These are phyloP conservation scores for Talaromyces albobiverticillius DNA, from an alignment of 2,329 filamentous ascomycete species.

Conservation along the genomic window DNA sequence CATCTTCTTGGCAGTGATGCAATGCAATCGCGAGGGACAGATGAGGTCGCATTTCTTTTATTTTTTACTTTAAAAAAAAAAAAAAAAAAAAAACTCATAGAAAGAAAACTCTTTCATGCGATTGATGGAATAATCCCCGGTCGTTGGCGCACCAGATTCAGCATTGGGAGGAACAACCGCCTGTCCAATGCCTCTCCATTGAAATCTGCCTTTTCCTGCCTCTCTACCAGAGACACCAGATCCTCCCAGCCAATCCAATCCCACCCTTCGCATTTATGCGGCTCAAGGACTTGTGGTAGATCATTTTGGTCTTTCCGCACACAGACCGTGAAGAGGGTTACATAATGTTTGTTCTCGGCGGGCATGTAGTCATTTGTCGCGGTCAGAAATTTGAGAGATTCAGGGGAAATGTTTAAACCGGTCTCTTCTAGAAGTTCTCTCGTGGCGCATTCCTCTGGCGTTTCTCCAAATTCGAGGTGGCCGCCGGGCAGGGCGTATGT, in stretches of 20 bases:
- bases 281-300: slow-evolving; percentile 55
- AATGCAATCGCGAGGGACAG: too few relatives aligned
- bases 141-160: slow-evolving; percentile 45
- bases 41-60: too few relatives aligned
- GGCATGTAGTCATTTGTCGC: slow-evolving; percentile 67
- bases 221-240: slow-evolving; percentile 37
- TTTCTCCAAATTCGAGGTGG: slow-evolving; percentile 69
- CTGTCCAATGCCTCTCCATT: slow-evolving; percentile 24
- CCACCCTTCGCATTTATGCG: slow-evolving; percentile 56
- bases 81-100: too few relatives aligned
- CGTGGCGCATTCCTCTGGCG: slow-evolving; percentile 58
- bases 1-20: too few relatives aligned
- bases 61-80: too few relatives aligned
- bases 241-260: slow-evolving; percentile 52
- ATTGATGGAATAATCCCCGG: slow-evolving; percentile 28
- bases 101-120: not conserved
- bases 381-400: slow-evolving; percentile 53
- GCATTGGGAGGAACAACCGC: slow-evolving; percentile 47
- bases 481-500: slow-evolving; percentile 70
- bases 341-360: slow-evolving; percentile 64
- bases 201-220: slow-evolving; percentile 28
- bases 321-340: slow-evolving; percentile 67
- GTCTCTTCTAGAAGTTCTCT: slow-evolving; percentile 72
- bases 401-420: slow-evolving; percentile 55
- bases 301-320: slow-evolving; percentile 46